Conservation (phyloP, 495 filamentous ascomycete genomes). For the Penicillium diatomitis region DNA sequence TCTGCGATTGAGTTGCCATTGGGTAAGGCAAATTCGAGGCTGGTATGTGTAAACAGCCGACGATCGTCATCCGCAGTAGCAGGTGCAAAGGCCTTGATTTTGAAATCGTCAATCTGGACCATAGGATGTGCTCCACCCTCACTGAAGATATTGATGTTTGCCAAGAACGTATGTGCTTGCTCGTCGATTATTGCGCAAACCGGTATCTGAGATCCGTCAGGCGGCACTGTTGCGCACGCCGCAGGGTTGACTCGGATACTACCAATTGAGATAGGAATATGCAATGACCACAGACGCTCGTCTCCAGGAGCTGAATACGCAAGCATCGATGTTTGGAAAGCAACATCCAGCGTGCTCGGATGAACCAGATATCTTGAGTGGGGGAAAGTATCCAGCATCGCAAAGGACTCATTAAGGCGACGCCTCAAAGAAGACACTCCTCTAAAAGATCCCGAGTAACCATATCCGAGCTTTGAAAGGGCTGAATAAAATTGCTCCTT, state of each 20-base stretch:
- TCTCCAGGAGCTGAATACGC: slow-evolving; percentile 39
- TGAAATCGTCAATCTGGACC: slow-evolving; percentile 1
- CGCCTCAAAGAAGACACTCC: background rate
- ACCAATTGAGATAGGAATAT: background rate
- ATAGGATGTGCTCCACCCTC: background rate
- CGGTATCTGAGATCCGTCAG: background rate
- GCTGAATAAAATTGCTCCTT: slow-evolving; percentile 15
- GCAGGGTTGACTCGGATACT: background rate
- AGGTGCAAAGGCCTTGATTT: background rate
- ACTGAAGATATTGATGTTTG: background rate
- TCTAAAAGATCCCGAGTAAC: background rate
- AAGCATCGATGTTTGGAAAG: slow-evolving; percentile 37
- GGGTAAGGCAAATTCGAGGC: background rate
- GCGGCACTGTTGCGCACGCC: background rate
- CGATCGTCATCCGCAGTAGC: slow-evolving; percentile 1
- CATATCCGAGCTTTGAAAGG: background rate
- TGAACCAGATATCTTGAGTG: slow-evolving; percentile 19
- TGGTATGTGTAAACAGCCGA: background rate
- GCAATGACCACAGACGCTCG: background rate
- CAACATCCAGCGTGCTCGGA: slow-evolving; percentile 38
- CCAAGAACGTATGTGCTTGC: background rate
- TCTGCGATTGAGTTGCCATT: background rate
- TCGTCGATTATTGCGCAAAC: background rate
- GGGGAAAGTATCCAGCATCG: background rate
- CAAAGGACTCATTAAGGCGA: background rate